Conservation (phyloP, 768 basidiomycete genomes). For the Suillus plorans region DNA sequence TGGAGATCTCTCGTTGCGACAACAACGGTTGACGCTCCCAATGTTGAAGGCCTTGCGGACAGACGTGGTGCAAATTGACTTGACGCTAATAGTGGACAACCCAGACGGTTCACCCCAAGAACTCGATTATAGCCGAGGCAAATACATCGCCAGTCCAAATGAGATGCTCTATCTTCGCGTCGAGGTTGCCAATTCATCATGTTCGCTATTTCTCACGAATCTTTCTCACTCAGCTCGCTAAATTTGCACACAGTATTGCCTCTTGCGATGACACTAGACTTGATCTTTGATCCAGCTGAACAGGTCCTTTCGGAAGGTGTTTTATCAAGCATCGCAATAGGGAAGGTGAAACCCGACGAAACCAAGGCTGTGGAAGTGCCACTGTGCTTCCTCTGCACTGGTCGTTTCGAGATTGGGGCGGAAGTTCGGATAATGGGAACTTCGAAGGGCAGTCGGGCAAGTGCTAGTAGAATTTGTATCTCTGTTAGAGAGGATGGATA, state of each 20-base stretch:
- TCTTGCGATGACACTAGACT: constrained; percentile 51
- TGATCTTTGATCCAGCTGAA: constrained; percentile 57
- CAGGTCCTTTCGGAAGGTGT: constrained; percentile 72
- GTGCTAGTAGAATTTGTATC: constrained; percentile 19
- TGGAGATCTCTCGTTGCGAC: constrained; percentile 76
- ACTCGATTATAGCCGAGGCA: constrained; percentile 29
- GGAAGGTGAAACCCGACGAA: constrained; percentile 57
- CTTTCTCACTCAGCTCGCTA: constrained; percentile 5
- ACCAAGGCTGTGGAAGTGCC: constrained; percentile 51
- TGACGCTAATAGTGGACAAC: constrained; percentile 46
- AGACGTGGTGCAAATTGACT: constrained; percentile 59
- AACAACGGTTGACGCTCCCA: constrained; percentile 70
- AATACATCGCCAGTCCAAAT: constrained; percentile 53
- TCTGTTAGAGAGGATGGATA: constrained; percentile 12
- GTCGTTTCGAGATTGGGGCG: constrained; percentile 53
- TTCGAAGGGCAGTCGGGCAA: constrained; percentile 19
- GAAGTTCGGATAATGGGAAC: constrained; percentile 32
- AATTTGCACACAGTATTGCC: constrained; percentile 42
- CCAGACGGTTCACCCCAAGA: constrained; percentile 14
- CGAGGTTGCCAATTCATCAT: constrained; percentile 60
- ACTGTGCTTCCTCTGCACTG: constrained; percentile 72
- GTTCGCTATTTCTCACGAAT: constrained; percentile 43
- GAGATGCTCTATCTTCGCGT: constrained; percentile 63
- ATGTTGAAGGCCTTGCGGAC: constrained; percentile 80
- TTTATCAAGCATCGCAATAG: constrained; percentile 59